phyloP scores from a whole-genome alignment of 2,329 filamentous ascomycete genomes.

The Calonectria henricotiae region DNA sequence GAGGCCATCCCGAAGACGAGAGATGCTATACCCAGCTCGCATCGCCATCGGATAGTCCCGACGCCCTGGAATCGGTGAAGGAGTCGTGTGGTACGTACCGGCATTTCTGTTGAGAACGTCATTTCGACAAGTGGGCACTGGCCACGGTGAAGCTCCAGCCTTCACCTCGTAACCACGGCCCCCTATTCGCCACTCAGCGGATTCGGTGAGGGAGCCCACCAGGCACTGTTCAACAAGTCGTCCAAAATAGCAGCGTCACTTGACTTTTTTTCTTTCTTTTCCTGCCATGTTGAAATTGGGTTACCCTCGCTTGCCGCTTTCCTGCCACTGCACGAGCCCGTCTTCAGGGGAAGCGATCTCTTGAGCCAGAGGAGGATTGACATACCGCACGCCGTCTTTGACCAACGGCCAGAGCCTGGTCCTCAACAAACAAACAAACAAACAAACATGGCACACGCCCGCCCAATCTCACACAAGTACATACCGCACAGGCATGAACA shows the following conservation, averaged over 20 bases:
- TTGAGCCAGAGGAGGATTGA: conserved; percentile 9
- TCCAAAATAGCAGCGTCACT: conserved; percentile 48
- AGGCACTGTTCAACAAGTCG: not conserved
- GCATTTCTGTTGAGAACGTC: conserved; percentile 36
- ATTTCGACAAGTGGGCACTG: conserved; percentile 21
- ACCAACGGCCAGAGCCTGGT: conserved; percentile 2
- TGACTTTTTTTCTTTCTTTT: not conserved
- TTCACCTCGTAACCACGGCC: conserved; percentile 29
- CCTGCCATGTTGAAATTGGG: conserved; percentile 23
- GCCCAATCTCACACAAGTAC: not conserved
- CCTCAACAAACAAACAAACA: conserved; percentile 21
- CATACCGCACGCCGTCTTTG: not conserved
- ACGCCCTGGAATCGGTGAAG: conserved; percentile 18
- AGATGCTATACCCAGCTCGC: not conserved
- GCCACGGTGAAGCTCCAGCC: conserved; percentile 28
- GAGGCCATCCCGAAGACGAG: conserved; percentile 21
- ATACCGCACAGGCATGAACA: conserved; percentile 7
- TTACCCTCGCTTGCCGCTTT: conserved; percentile 18
- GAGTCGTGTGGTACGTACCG: conserved; percentile 30
- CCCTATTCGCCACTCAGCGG: conserved; percentile 15
- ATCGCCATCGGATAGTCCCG: conserved; percentile 25
- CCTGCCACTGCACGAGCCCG: not conserved
- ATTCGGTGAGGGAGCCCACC: conserved; percentile 27
- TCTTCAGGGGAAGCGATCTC: conserved; percentile 4
- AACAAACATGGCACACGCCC: not conserved